phyloP scores from a whole-genome alignment of 257 asterid species.

The Henckelia pumila region DNA sequence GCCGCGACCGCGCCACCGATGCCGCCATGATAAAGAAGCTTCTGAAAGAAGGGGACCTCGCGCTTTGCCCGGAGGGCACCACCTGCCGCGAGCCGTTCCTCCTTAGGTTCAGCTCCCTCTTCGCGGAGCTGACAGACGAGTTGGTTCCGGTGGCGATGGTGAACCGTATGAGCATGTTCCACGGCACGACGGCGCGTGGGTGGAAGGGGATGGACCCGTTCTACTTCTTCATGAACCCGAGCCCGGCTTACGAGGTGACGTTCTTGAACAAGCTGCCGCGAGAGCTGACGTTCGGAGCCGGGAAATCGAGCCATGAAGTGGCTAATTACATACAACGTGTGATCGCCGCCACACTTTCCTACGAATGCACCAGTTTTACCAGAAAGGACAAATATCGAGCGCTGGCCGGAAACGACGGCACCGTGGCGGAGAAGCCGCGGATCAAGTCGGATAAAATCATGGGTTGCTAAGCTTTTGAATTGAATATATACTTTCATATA shows the following conservation, averaged over 20 bases:
- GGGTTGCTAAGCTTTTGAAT: constrained; percentile 29
- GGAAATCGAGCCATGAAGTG: constrained; percentile 41
- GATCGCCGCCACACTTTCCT: constrained; percentile 29
- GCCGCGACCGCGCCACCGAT: constrained; percentile 46
- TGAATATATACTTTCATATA: too few relatives aligned
- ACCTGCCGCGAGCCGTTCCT: constrained; percentile 49
- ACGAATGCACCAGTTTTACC: constrained; percentile 36
- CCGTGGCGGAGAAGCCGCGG: constrained; percentile 26
- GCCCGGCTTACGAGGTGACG: constrained; percentile 35
- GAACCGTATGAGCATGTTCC: constrained; percentile 44
- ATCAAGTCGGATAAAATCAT: constrained; percentile 16
- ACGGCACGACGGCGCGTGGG: constrained; percentile 54
- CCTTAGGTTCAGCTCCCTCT: constrained; percentile 41
- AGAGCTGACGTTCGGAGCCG: constrained; percentile 33
- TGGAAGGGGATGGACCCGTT: constrained; percentile 47
- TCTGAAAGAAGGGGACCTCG: constrained; percentile 33
- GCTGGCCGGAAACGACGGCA: constrained; percentile 42
- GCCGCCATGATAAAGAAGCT: constrained; percentile 38
- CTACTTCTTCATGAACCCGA: constrained; percentile 44
- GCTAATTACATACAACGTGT: constrained; percentile 40
- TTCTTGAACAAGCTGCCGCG: constrained; percentile 34
- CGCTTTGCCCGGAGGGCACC: constrained; percentile 50
- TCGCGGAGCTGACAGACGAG: constrained; percentile 49
- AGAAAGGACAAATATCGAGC: constrained; percentile 38
- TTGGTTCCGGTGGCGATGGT: constrained; percentile 46